phyloP scores from a whole-genome alignment of 108 stramenopile species.

The Cyclotella choctawhatcheeana region DNA sequence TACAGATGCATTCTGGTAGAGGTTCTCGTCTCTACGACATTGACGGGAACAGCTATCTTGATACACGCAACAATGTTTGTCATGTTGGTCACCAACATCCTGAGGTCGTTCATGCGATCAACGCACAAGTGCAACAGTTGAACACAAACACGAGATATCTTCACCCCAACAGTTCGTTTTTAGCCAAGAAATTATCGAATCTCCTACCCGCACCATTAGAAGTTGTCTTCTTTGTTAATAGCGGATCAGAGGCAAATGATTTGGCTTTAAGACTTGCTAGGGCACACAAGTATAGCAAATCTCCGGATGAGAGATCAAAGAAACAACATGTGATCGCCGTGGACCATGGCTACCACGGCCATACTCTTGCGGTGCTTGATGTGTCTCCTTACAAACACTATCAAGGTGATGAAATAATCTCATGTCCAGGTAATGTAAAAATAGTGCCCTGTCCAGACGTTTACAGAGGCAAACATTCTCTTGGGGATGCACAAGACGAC shows the following conservation, averaged over 20 bases:
- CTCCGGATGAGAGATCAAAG: constrained; percentile 18
- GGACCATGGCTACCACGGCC: constrained; percentile 94
- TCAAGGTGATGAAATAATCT: constrained; percentile 62
- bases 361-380: constrained; percentile 82
- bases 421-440: constrained; percentile 64
- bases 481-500: constrained; percentile 13
- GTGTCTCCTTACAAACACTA: constrained; percentile 94
- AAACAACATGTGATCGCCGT: constrained; percentile 72
- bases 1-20: constrained; percentile 56
- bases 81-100: constrained; percentile 88
- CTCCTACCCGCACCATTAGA: constrained; percentile 70
- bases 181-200: constrained; percentile 66
- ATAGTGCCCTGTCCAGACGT: constrained; percentile 86
- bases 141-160: constrained; percentile 96
- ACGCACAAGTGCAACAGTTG: constrained; percentile 63
- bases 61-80: constrained; percentile 93
- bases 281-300: constrained; percentile 48
- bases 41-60: constrained; percentile 72
- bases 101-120: constrained; percentile 69
- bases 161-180: constrained; percentile 77
- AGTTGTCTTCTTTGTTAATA: constrained; percentile 93
- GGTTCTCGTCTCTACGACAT: constrained; percentile 70
- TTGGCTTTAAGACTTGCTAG: constrained; percentile 93
- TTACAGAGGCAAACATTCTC: constrained; percentile 78
- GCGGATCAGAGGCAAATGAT: constrained; percentile 97